Evolutionary conservation across 352 stramenopile genomes (phyloP).

Genomic region (Pythium volutum): DNA sequence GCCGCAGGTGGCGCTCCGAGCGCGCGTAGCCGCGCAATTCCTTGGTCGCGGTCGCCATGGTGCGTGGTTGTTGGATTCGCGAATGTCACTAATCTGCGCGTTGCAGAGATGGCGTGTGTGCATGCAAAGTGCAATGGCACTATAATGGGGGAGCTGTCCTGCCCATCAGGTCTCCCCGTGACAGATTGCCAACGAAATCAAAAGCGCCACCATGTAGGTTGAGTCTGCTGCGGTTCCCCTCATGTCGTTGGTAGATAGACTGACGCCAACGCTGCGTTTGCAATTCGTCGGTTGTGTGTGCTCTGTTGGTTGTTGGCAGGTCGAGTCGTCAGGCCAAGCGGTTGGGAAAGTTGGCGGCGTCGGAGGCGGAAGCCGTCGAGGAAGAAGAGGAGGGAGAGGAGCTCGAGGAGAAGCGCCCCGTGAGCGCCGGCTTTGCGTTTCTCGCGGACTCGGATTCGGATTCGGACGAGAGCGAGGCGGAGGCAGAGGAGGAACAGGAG

Average conservation of each 20-base stretch:
- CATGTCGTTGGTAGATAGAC: too few relatives aligned
- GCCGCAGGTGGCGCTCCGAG: constrained; percentile 67
- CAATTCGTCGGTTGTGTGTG: background rate
- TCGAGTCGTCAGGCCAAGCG: constrained; percentile 79
- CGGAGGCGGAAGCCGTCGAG: constrained; percentile 23
- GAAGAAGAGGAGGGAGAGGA: constrained; percentile 38
- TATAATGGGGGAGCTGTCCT: too few relatives aligned
- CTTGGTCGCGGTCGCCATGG: constrained; percentile 42
- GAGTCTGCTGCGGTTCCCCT: too few relatives aligned
- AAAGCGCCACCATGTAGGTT: too few relatives aligned
- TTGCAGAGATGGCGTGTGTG: too few relatives aligned
- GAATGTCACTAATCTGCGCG: background rate
- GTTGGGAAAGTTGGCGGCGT: constrained; percentile 38
- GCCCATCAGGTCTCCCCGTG: too few relatives aligned
- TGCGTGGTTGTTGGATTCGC: background rate
- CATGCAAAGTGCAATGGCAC: too few relatives aligned
- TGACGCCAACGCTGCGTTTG: too few relatives aligned
- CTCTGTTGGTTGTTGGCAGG: constrained; percentile 29
- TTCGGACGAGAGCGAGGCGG: constrained; percentile 28
- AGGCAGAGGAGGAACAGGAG: constrained; percentile 28
- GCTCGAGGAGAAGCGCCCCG: constrained; percentile 51
- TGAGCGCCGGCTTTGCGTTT: constrained; percentile 65
- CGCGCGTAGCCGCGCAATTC: constrained; percentile 72
- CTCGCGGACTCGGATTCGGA: constrained; percentile 64
- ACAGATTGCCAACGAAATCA: too few relatives aligned